Evolutionary conservation across 768 basidiomycete species (phyloP), one percentile per base, ranked within the genome.

Genomic region (Phanerodontia chrysosporium): DNA sequence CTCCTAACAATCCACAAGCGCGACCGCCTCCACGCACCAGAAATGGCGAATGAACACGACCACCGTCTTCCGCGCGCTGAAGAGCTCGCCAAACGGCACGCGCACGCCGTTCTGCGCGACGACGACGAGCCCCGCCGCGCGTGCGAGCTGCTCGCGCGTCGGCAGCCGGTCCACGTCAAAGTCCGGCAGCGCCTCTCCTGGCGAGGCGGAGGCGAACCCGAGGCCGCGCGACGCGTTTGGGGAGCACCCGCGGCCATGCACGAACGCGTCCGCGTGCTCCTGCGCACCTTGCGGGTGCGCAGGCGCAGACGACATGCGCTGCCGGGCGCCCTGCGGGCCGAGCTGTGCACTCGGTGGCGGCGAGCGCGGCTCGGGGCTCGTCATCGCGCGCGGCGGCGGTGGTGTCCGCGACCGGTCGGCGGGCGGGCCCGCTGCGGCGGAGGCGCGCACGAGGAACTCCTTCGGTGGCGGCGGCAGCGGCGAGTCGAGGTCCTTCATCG

Each of bases 21-120:
- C 25, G 39, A 44, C 54, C 25, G 49, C 22, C 39, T 45, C 10
- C 24, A 63, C 70, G 58, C 51, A 82, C 89, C 86, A 90, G 73
- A 94, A 94, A 71, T 93, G 90, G 45, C 94, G 79, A 62, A 97
- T 87, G 75, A 96, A 96, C 44, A 94, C 73, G 54, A 93, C 84
- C 62, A 94, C 80, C 0, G 87, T 88, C 68, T 76, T 80, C 61
- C 77, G 75, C 12, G 76, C 69, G 48, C 67, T 76, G 66, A 87
- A 86, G 42, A 96, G 70, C 24, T 85, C 81, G 0, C 89, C 87
- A 61, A 95, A 93, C 35, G 73, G 76, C 55, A 89, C 75, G 9
- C 82, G 78, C 9, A 83, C 65, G 2, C 92, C 93, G 14, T 82
- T 82, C 60, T 88, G 83, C 42, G 83, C 81, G 45, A 89, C 77